phyloP scores from a whole-genome alignment of 306 rosid species.

The Heteromeles arbutifolia region DNA sequence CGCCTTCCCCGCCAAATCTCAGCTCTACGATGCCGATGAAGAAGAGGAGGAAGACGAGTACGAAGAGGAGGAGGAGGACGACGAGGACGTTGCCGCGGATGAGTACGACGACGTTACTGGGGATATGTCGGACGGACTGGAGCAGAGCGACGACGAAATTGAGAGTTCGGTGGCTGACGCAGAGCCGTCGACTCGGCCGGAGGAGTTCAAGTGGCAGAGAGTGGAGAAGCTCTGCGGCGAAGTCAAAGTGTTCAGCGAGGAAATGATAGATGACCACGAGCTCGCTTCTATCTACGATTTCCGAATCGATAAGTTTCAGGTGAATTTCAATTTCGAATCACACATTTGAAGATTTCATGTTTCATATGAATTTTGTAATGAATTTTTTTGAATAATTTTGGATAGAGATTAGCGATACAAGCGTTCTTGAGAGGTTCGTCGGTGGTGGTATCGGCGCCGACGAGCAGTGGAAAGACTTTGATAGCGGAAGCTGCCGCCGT shows the following conservation, averaged over 20 bases:
- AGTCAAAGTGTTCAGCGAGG: constrained; percentile 70
- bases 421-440: constrained; percentile 90
- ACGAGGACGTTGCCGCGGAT: constrained; percentile 56
- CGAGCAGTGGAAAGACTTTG: constrained; percentile 94
- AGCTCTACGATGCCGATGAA: constrained; percentile 48
- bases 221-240: constrained; percentile 69
- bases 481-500: constrained; percentile 92
- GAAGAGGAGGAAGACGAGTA: constrained; percentile 22
- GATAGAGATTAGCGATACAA: constrained; percentile 70
- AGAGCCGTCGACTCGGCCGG: constrained; percentile 18
- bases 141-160: constrained; percentile 44
- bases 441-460: constrained; percentile 95
- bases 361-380: not conserved
- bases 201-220: constrained; percentile 82
- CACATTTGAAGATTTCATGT: not conserved
- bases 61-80: constrained; percentile 43
- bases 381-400: not conserved
- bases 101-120: constrained; percentile 57
- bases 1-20: constrained; percentile 26
- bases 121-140: constrained; percentile 37
- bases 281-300: constrained; percentile 75
- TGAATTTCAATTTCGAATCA: not conserved
- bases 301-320: constrained; percentile 95
- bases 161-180: constrained; percentile 20
- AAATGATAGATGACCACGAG: constrained; percentile 62